Percentiles rank a stretch among this genome's conserved stretches.
Conservation (phyloP, 108 stramenopile species). For the Epipyxis sp. region DNA sequence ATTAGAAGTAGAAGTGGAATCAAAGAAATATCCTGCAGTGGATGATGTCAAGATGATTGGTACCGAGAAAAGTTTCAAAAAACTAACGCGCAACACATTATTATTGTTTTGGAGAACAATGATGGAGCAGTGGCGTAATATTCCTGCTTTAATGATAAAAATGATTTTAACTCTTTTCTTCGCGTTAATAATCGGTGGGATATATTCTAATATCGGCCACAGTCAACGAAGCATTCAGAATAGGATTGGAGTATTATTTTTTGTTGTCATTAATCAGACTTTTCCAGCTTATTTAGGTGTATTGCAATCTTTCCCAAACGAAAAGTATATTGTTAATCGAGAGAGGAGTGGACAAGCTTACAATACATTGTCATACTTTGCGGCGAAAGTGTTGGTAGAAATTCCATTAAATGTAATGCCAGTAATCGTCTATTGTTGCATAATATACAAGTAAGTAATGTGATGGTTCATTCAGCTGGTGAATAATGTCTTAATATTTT, state of each 20-base stretch:
- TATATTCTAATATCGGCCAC: background rate
- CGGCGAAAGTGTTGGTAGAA: background rate
- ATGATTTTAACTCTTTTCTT: background rate
- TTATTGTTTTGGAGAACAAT: background rate
- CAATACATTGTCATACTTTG: background rate
- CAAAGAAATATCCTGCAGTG: too few species aligned
- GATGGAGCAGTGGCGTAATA: background rate
- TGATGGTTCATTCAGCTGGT: too few species aligned
- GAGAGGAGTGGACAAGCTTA: background rate
- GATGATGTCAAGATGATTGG: background rate
- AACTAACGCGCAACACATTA: background rate
- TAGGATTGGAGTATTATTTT: background rate
- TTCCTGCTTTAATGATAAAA: background rate
- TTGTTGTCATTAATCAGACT: background rate
- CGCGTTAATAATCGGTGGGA: background rate
- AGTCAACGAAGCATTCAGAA: slow-evolving; percentile 13
- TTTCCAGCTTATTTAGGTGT: too few species aligned
- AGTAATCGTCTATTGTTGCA: background rate
- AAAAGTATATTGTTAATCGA: background rate
- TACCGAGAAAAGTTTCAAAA: background rate
- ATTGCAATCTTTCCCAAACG: background rate
- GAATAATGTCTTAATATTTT: too few species aligned
- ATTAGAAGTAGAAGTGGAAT: background rate
- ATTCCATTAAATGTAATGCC: background rate
- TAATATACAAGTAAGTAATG: background rate